These are phyloP conservation scores for Bromus sterilis DNA, from an alignment of 176 grass and related monocot genomes.

Conservation along the genomic window DNA sequence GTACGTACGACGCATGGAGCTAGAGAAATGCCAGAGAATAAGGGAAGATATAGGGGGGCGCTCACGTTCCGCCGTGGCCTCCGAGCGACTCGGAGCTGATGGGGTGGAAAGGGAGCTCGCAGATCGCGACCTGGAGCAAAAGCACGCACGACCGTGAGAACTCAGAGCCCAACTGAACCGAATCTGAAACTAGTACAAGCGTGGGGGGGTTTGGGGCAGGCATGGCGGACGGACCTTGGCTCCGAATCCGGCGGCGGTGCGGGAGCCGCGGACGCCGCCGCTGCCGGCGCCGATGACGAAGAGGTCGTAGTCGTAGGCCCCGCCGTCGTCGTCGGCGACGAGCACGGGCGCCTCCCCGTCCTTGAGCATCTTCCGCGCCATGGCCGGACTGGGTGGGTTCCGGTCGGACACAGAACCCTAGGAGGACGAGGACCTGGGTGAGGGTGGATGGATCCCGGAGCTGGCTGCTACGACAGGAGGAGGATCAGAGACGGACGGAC, in stretches of 20 bases:
- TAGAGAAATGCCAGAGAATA: neutral
- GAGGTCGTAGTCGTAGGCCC: constrained; percentile 66
- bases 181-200: too few species aligned
- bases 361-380: constrained; percentile 94
- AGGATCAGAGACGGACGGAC: neutral
- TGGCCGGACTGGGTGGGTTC: neutral
- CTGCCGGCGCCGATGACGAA: constrained; percentile 97
- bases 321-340: constrained; percentile 10
- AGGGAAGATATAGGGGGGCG: too few species aligned
- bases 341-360: constrained; percentile 43
- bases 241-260: constrained; percentile 67
- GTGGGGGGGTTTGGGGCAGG: too few species aligned
- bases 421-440: neutral
- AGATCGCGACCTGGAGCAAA: constrained; percentile 68
- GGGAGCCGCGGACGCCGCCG: constrained; percentile 85
- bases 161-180: too few species aligned
- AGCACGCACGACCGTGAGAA: too few species aligned
- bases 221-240: too few species aligned
- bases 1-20: neutral
- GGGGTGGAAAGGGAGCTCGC: constrained; percentile 96
- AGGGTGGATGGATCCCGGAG: neutral
- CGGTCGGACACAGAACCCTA: constrained; percentile 8
- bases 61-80: constrained; percentile 90
- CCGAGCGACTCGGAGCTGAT: constrained; percentile 82
- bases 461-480: neutral